A percentile compares a stretch with the other conserved stretches of the same genome.
Evolutionary conservation across 495 filamentous ascomycete genomes (phyloP).

Genomic region (Neurospora pannonica): DNA sequence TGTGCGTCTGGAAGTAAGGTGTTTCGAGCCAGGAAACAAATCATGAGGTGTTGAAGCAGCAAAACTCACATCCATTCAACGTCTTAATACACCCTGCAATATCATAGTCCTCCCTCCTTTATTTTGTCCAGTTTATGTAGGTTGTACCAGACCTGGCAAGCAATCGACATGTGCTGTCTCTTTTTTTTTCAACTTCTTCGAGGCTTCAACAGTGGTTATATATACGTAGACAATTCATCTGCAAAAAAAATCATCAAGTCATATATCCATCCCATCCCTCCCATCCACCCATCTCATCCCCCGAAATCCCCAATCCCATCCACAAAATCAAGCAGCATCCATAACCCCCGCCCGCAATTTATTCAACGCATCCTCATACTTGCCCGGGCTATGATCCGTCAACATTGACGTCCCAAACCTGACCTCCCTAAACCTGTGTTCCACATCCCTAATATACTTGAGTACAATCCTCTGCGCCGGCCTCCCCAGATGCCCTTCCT

Average conservation of each 20-base stretch:
- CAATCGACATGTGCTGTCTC: background rate
- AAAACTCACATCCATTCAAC: background rate
- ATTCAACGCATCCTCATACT: constrained; percentile 52
- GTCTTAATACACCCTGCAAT: background rate
- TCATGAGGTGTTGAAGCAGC: background rate
- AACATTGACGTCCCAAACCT: constrained; percentile 65
- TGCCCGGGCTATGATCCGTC: constrained; percentile 64
- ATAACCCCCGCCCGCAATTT: constrained; percentile 28
- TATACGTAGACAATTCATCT: background rate
- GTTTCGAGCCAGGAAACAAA: background rate
- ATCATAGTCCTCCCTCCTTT: background rate
- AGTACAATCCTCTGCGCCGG: constrained; percentile 58
- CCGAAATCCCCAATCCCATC: background rate
- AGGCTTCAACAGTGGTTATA: background rate
- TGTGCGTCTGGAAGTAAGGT: background rate
- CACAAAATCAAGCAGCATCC: background rate
- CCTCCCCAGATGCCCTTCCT: constrained; percentile 40
- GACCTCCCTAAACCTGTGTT: constrained; percentile 58
- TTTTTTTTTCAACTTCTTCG: no score
- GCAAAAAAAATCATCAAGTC: background rate
- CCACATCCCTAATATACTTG: constrained; percentile 56
- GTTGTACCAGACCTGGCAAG: background rate
- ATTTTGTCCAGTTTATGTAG: background rate
- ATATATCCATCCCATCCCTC: background rate
- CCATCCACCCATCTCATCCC: background rate